Base-by-base conservation (phyloP, 148 eudicot species). In the Talinum fruticosum region DNA sequence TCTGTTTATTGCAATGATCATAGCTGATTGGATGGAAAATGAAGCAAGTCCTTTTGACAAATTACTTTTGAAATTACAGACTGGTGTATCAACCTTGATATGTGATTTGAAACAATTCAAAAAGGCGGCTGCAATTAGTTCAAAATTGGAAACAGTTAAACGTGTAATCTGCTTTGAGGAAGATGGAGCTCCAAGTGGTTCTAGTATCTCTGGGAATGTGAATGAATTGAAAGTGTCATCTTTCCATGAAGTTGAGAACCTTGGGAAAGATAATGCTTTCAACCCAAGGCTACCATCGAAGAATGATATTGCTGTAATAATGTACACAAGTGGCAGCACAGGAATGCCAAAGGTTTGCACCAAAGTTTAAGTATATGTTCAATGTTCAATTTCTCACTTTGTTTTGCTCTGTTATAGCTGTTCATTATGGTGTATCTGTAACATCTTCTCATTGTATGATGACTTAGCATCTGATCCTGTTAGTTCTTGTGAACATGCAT, bases 271-370 rank as follows among this genome's bases (percentile, higher is more conserved):
- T 54, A 78, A 77, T 82, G 87, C 94, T 77, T 68, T 81, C 77
- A 80, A 41, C 36, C 87, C 99, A 80, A 85, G 85, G 73, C 76
- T 93, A 66, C 99, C 99, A 72, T 82, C 89, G 79, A 91, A 95
- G 83, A 85, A 81, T 59, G 97, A 95, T 80, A 82, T 95, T 84
- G 99, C 99, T 54, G 97, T 95, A 75, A 75, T 95, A 72, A 95
- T 95, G 99, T 95, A 95, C 83, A 95, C 97, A 36, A 95, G 99
- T 89, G 97, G 99, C 75, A 95, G 99, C 84, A 92, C 99, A 8
- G 99, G 97, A 79, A 79, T 92, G 74, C 99, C 99, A n/a, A 95
- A 95, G 99, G 96, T 89, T 74, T 37, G 86, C 81, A 38, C 53
- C 23, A 21, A 41, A 68, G 2, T 35, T 51, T 36, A 33, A 65